A percentile compares a stretch with the other conserved stretches of the same genome.
phyloP scores from a whole-genome alignment of 73 alveolate genomes.

The Chromera velia region DNA sequence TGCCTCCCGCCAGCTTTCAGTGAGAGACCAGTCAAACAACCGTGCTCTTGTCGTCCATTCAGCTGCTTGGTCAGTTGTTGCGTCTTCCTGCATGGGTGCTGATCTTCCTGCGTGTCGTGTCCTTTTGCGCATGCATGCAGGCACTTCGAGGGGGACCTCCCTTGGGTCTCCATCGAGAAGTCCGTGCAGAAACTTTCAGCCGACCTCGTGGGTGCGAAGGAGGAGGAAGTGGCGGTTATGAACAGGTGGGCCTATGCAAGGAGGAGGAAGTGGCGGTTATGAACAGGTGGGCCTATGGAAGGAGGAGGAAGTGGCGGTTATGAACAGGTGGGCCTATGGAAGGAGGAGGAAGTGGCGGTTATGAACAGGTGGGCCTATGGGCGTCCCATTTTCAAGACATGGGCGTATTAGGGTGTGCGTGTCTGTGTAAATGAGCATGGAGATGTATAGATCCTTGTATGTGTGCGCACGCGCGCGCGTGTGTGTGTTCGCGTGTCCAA shows the following conservation, averaged over 20 bases:
- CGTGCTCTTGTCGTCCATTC: no score
- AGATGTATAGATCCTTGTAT: no score
- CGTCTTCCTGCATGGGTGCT: background rate
- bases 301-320: background rate
- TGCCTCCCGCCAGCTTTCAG: no score
- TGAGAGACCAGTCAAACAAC: no score
- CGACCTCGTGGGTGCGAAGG: background rate
- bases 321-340: background rate
- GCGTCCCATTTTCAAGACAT: no score
- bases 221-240: background rate
- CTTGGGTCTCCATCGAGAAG: constrained; percentile 38
- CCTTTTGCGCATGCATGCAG: background rate
- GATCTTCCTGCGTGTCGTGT: background rate
- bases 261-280: background rate
- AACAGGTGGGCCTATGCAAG: background rate
- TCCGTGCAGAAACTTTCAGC: constrained; percentile 7
- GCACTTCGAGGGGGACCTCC: constrained; percentile 8
- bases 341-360: constrained; percentile 10
- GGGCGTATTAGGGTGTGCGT: no score
- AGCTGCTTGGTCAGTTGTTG: no score
- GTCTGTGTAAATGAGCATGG: no score
- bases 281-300: background rate
- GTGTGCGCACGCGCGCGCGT: no score
- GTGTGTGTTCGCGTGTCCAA: no score
- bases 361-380: no score